These are phyloP conservation scores for Tuber microsphaerosporum DNA, from an alignment of 495 filamentous ascomycete species.

Conservation along the genomic window DNA sequence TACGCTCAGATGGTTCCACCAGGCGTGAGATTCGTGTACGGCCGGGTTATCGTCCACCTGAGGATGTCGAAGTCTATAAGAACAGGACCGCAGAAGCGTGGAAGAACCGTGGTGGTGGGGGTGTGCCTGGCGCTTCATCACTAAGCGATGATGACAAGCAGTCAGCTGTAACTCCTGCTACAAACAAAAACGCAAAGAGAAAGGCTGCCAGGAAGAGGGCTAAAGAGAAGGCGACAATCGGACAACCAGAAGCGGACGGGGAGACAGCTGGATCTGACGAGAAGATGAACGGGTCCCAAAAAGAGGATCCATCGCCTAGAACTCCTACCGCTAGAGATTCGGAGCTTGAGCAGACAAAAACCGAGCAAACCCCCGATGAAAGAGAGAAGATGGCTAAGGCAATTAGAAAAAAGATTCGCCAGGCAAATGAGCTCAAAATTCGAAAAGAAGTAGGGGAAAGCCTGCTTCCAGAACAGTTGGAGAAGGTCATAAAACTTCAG, in stretches of 20 bases:
- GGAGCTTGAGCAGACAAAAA: constrained; percentile 24
- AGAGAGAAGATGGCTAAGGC: constrained; percentile 88
- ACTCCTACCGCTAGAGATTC: constrained; percentile 21
- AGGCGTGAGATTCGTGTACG: constrained; percentile 87
- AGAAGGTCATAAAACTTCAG: constrained; percentile 93
- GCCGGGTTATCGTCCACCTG: constrained; percentile 87
- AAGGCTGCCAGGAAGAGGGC: constrained; percentile 83
- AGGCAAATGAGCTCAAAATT: constrained; percentile 79
- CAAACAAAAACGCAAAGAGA: constrained; percentile 90
- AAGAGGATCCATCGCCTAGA: constrained; percentile 20
- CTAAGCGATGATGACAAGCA: constrained; percentile 48
- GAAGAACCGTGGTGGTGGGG: constrained; percentile 68
- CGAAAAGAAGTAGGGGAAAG: constrained; percentile 72
- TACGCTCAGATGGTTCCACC: constrained; percentile 76
- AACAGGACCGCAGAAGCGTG: constrained; percentile 81
- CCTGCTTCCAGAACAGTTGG: constrained; percentile 87
- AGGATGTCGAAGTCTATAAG: constrained; percentile 94
- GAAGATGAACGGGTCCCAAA: constrained; percentile 38
- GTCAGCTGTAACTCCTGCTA: constrained; percentile 40
- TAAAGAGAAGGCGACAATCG: constrained; percentile 49
- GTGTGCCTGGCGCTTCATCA: constrained; percentile 72
- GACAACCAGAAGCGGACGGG: constrained; percentile 40
- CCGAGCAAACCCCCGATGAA: constrained; percentile 62
- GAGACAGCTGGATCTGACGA: constrained; percentile 20
- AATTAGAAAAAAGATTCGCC: constrained; percentile 90